A percentile compares a stretch with the other conserved stretches of the same genome.
phyloP scores from a whole-genome alignment of 2,329 filamentous ascomycete genomes.

The Aspergillus costaricaensis region DNA sequence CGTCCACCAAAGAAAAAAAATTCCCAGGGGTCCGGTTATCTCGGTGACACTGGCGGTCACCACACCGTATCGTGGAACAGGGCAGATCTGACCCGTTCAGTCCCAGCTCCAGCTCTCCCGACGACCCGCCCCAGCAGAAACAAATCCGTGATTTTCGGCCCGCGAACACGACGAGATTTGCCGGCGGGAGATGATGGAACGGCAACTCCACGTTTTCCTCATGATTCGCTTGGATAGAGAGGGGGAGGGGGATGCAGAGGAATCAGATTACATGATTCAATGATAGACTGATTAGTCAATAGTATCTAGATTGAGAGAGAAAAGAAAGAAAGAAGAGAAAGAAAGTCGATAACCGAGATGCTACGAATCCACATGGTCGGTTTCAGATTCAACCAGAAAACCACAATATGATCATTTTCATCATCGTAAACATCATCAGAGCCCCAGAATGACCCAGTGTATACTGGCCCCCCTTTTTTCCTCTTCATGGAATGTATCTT shows the following conservation, averaged over 20 bases:
- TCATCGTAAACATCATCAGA: too few species aligned
- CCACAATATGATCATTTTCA: neutral
- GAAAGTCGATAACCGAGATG: neutral
- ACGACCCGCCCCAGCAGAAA: neutral
- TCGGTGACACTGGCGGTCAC: neutral
- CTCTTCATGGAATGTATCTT: neutral
- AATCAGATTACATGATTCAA: neutral
- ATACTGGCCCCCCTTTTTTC: too few species aligned
- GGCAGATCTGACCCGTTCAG: neutral
- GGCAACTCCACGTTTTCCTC: neutral
- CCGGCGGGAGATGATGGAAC: neutral
- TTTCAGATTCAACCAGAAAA: neutral
- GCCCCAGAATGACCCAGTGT: too few species aligned
- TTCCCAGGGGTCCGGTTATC: neutral
- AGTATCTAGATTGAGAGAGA: too few species aligned
- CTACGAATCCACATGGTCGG: neutral
- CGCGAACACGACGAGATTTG: neutral
- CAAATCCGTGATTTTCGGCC: neutral
- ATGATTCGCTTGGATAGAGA: neutral
- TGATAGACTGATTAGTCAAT: neutral
- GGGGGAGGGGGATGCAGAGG: neutral
- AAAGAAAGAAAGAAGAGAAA: neutral
- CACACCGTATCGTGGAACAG: neutral
- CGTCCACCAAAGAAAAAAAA: neutral
- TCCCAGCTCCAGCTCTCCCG: neutral